Evolutionary conservation across 441 rosid species (phyloP), one percentile per base, ranked within the genome.

Genomic region (Gossypium gossypioides): DNA sequence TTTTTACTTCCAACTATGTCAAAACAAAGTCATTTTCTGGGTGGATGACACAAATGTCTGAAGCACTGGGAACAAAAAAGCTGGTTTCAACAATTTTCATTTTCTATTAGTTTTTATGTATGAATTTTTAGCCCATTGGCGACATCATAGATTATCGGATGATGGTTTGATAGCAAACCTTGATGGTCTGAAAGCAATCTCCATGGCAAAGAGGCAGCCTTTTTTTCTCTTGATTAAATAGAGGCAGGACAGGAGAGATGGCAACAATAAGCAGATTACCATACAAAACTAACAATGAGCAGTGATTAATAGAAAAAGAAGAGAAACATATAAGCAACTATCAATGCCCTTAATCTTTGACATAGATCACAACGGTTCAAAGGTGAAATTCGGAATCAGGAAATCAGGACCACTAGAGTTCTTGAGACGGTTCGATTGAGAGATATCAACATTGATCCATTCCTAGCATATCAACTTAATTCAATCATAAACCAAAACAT

Each of bases 351-450:
- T 16, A 15, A 4, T 51, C 60, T 55, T 21, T 56, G 15, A 56
- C n/a, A 22, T 4, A 10, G 13, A 22, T 56, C 3, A 22, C 29
- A 51, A 16, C 21, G 29, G 6, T 56, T 56, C 60, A 57, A 57
- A 21, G 62, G 32, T 21, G 29, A 12, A 44, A 44, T 12, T 44
- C 15, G 1, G 4, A 44, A 13, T 50, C 55, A 15, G 21, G 55
- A 15, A 27, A 27, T 59, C 19, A 55, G 51, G 37, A 78, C 84
- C 27, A 84, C 86, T 12, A 78, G 3, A 40, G 87, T 81, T 57
- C 83, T 82, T 9, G 76, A 79, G 15, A 86, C 83, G 0, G 67
- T 46, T 50, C 1, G 61, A 56, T 56, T 70, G 85, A 4, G 66
- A 84, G 76, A 62, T 61, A 68, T 24, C 25, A 24, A 24, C 25